phyloP scores from a whole-genome alignment of 139 green algal species.

The Zygnema circumcarinatum region DNA sequence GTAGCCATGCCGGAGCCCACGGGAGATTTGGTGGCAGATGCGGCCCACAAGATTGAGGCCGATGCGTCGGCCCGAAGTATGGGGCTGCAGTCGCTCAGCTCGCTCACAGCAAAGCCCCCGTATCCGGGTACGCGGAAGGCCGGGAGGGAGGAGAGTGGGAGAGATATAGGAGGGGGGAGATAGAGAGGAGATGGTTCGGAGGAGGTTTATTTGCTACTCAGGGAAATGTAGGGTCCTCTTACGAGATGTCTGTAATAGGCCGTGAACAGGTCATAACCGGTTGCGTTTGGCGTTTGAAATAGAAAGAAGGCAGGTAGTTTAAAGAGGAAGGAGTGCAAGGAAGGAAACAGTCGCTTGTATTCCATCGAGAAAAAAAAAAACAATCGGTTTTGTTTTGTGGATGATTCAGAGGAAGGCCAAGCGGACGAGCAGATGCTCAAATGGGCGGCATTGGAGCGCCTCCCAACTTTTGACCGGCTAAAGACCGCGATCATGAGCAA shows the following conservation, averaged over 20 bases:
- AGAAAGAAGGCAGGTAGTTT: no score
- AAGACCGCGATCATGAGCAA: slow-evolving; percentile 26
- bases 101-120: not conserved
- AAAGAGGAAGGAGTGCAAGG: no score
- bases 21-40: not conserved
- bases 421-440: not conserved
- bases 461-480: slow-evolving; percentile 18
- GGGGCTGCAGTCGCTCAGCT: not conserved
- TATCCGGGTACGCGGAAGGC: not conserved
- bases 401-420: not conserved
- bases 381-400: no score
- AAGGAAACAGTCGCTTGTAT: no score
- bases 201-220: not conserved
- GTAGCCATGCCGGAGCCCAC: slow-evolving; percentile 7
- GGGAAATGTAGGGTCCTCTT: not conserved
- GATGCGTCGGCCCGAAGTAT: not conserved
- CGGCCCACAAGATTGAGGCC: not conserved
- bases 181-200: not conserved
- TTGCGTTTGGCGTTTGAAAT: no score
- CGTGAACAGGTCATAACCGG: no score
- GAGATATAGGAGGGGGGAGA: no score
- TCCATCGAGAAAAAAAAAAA: no score
- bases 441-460: slow-evolving; percentile 17
- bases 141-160: not conserved
- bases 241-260: no score